phyloP scores from a whole-genome alignment of 345 rosid genomes.

The Diplotaxis tenuifolia region DNA sequence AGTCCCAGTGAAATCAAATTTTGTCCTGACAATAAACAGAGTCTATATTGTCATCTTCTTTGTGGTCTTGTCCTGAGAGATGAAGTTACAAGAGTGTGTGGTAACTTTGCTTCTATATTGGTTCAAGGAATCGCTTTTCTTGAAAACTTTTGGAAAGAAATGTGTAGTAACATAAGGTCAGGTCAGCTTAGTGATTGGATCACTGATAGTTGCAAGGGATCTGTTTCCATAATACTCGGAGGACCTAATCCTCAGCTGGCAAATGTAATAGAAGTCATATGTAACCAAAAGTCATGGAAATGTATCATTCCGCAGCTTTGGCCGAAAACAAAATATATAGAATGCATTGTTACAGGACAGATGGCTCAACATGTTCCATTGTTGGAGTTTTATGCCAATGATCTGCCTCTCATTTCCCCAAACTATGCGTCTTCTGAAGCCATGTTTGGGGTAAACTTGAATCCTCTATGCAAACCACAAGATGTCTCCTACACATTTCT shows the following conservation, averaged over 20 bases:
- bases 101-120: conserved; percentile 54
- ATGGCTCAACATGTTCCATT: conserved; percentile 68
- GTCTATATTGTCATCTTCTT: conserved; percentile 66
- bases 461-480: conserved; percentile 51
- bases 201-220: conserved; percentile 43
- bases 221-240: conserved; percentile 39
- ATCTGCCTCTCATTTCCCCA: conserved; percentile 54
- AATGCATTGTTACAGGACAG: conserved; percentile 58
- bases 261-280: conserved; percentile 39
- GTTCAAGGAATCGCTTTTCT: conserved; percentile 58
- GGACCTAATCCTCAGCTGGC: conserved; percentile 48
- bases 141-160: conserved; percentile 38
- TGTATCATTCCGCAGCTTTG: conserved; percentile 60
- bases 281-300: conserved; percentile 53
- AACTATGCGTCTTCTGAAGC: conserved; percentile 65
- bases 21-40: conserved; percentile 63
- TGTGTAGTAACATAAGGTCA: conserved; percentile 49
- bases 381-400: conserved; percentile 60
- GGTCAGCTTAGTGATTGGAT: conserved; percentile 62
- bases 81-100: conserved; percentile 45
- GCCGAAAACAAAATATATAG: conserved; percentile 61
- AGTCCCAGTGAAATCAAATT: conserved; percentile 60
- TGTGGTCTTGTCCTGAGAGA: conserved; percentile 55
- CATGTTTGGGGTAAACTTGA: conserved; percentile 58
- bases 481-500: conserved; percentile 68